Percentiles rank a stretch among this genome's conserved stretches.
Evolutionary conservation across 164 flowering plant species (phyloP).

Genomic region (Taxillus chinensis): DNA sequence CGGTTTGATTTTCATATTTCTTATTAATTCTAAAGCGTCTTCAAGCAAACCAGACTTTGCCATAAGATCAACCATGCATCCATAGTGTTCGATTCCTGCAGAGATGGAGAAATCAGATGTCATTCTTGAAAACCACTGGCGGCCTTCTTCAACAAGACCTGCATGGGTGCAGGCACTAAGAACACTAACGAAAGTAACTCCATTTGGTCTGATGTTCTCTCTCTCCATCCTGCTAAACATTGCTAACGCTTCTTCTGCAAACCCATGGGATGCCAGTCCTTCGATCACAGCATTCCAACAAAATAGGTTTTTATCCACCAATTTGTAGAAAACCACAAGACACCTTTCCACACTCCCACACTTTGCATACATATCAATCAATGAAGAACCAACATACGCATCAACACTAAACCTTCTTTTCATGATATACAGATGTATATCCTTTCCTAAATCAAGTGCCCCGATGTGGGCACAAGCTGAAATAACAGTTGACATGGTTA

Average conservation of each 20-base stretch:
- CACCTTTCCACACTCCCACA: conserved; percentile 66
- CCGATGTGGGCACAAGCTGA: conserved; percentile 87
- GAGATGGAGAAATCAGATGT: conserved; percentile 24
- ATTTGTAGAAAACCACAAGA: conserved; percentile 56
- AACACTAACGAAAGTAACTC: conserved; percentile 59
- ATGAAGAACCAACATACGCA: conserved; percentile 68
- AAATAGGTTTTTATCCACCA: conserved; percentile 51
- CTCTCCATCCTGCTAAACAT: conserved; percentile 49
- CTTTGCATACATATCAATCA: conserved; percentile 83
- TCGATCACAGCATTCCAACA: conserved; percentile 74
- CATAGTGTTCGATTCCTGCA: conserved; percentile 63
- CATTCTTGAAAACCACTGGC: conserved; percentile 43
- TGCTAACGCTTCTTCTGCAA: conserved; percentile 44
- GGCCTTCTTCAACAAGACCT: conserved; percentile 68
- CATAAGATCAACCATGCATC: conserved; percentile 76
- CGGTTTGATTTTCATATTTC: conserved; percentile 46
- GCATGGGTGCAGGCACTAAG: conserved; percentile 69
- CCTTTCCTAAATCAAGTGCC: conserved; percentile 56
- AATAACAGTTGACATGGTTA: conserved; percentile 54
- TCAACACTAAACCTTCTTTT: conserved; percentile 38
- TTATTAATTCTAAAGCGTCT: conserved; percentile 50
- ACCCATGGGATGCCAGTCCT: conserved; percentile 64
- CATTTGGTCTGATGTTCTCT: conserved; percentile 41
- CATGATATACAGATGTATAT: conserved; percentile 37
- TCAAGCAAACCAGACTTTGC: conserved; percentile 56